Base-by-base conservation (phyloP, 139 green algal genomes). In the Tetradesmus lagerheimii region DNA sequence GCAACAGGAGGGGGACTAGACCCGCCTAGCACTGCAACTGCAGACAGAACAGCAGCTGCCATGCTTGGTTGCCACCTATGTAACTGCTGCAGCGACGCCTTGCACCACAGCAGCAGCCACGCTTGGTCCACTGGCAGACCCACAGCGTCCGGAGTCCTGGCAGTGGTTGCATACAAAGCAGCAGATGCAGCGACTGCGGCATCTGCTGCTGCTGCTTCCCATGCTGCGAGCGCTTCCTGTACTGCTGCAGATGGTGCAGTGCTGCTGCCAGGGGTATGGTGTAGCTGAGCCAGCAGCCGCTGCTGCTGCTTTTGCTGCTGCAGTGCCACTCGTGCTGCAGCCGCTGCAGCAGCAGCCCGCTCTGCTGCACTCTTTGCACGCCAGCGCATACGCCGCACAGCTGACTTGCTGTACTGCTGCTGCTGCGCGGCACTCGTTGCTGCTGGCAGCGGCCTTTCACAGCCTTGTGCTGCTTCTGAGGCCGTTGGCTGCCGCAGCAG, bases 71-170 rank as follows among this genome's bases (percentile, higher is more conserved):
- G 37, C 85, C 85, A 89, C 31, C 5, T 31, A n/a, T 25, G 27
- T n/a, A 81, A 16, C n/a, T 74, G 67, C 39, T 80, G 38, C 4
- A n/a, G 29, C 18, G 74, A 50, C 20, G 27, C 85, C 15, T 39
- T 34, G 39, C 71, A 75, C 85, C 85, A 89, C 39, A 41, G 14
- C 39, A 81, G 27, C 43, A 89, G 38, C 85, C 85, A 89, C 9
- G n/a, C 27, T 12, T 64, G 41, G 31, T 83, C 85, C 14, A 89
- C 71, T 27, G 66, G 43, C 23, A 47, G 27, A 1, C 84, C 64
- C 14, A 66, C 66, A 3, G 85, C 85, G 18, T 80, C 67, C 11
- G 85, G 39, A 39, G 27, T 66, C 23, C 41, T 31, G 34, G 41
- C 41, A 29, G 39, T 45, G 16, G 85, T 64, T 18, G 78, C 78